A percentile compares a stretch with the other conserved stretches of the same genome.
phyloP scores from a whole-genome alignment of 306 rosid genomes.

The Benincasa hispida region DNA sequence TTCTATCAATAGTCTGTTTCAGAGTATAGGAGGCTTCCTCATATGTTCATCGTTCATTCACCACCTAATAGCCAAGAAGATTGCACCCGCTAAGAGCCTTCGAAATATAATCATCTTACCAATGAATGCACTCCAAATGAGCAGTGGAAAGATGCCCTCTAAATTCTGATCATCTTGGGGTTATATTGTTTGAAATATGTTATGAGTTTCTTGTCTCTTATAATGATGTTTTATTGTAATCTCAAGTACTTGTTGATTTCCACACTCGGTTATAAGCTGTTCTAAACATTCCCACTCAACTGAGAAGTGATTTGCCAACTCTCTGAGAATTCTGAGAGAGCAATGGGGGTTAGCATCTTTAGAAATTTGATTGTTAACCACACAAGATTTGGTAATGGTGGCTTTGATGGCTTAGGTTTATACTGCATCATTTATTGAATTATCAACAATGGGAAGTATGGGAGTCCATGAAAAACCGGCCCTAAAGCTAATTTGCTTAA shows the following conservation, averaged over 20 bases:
- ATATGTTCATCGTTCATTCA: not conserved
- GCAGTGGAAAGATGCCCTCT: not conserved
- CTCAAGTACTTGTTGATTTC: not conserved
- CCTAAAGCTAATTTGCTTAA: not conserved
- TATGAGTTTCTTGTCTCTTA: not conserved
- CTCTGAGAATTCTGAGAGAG: not conserved
- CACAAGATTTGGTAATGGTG: not conserved
- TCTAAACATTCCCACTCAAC: not conserved
- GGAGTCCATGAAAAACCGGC: not conserved
- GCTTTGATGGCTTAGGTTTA: not conserved
- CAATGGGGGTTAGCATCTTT: not conserved
- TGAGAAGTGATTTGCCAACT: not conserved
- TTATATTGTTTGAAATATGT: not conserved
- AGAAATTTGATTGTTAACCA: not conserved
- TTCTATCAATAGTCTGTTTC: not conserved
- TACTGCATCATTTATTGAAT: not conserved
- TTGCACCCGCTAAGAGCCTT: not conserved
- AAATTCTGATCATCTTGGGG: not conserved
- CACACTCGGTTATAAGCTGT: not conserved
- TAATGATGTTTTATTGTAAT: not conserved
- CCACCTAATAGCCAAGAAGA: not conserved
- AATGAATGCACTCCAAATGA: not conserved
- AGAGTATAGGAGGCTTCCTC: not conserved
- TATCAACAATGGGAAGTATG: not conserved
- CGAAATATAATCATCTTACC: not conserved